Percentiles rank a stretch among this genome's conserved stretches.
phyloP scores from a whole-genome alignment of 106 monocot genomes.

The Iris macrosiphon region DNA sequence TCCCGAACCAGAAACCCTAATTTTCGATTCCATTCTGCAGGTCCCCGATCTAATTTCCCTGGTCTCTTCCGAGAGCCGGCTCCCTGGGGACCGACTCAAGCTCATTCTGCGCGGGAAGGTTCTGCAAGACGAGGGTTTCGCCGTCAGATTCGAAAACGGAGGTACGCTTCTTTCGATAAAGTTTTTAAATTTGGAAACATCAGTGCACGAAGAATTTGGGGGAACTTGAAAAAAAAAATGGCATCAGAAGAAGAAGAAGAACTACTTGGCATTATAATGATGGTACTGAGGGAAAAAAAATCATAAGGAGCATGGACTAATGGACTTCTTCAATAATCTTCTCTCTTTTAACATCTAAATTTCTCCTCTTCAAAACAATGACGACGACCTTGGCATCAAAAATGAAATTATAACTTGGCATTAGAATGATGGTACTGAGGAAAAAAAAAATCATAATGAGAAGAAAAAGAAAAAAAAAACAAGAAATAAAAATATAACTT shows the following conservation, averaged over 20 bases:
- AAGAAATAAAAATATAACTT: no score
- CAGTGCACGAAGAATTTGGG: background rate
- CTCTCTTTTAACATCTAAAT: no score
- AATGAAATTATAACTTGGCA: no score
- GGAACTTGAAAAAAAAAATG: background rate
- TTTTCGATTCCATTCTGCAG: slow-evolving; percentile 7
- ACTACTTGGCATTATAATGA: no score
- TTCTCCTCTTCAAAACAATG: no score
- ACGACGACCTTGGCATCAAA: no score
- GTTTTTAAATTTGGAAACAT: background rate
- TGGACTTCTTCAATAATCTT: background rate
- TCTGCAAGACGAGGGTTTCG: slow-evolving; percentile 32
- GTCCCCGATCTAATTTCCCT: slow-evolving; percentile 33
- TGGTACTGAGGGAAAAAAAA: no score
- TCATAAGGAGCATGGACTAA: no score
- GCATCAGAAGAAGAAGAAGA: no score
- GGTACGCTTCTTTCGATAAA: slow-evolving; percentile 23
- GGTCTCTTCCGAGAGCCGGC: slow-evolving; percentile 27
- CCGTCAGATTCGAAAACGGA: slow-evolving; percentile 27
- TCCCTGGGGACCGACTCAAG: slow-evolving; percentile 46
- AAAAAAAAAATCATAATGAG: no score
- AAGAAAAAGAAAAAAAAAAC: no score
- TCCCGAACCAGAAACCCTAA: background rate
- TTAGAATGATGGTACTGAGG: no score
- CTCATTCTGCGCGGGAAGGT: slow-evolving; percentile 42